Base-by-base conservation (phyloP, 345 rosid genomes). In the Populus davidiana region DNA sequence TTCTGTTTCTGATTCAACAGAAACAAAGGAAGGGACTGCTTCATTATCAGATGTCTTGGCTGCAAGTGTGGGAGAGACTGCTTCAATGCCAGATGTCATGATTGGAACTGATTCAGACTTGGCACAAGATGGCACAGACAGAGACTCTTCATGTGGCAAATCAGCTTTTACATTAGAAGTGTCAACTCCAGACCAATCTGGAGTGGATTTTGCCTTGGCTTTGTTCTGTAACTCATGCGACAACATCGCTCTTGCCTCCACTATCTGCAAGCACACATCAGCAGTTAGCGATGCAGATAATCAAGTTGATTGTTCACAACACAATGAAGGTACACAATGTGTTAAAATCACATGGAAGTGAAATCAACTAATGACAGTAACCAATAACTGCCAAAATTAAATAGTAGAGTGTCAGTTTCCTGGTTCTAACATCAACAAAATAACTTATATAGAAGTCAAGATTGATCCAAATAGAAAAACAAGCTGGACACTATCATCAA, bases 161-260 rank as follows among this genome's bases (percentile, higher is more conserved):
- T 73, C 82, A 76, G 70, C 73, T 41, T 68, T 83, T 31, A 80
- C 72, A 20, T 47, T 77, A 70, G 72, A 29, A 67, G 83, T 41
- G 70, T 80, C 85, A 23, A 33, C 75, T 65, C 85, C 88, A 44
- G 83, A 76, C 84, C 82, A 84, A 79, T 82, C 83, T 31, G 86
- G 29, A 63, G 71, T 85, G 25, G 73, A 73, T 50, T 75, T 72
- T 70, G 77, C 73, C 73, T 74, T 82, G 13, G 77, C 77, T 79
- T 72, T 83, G 73, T 62, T 81, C 72, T 85, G 81, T 78, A 89
- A 86, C 81, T 87, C 91, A 1, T 87, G 89, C 75, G 86, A 90
- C 82, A 93, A 83, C 87, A 86, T 79, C 52, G 90, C 93, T 85
- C 98, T 91, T 39, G 97, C 94, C 81, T 89, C 98, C 86, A 89